phyloP scores from a whole-genome alignment of 2,329 filamentous ascomycete species.

The Cordyceps farinosa region DNA sequence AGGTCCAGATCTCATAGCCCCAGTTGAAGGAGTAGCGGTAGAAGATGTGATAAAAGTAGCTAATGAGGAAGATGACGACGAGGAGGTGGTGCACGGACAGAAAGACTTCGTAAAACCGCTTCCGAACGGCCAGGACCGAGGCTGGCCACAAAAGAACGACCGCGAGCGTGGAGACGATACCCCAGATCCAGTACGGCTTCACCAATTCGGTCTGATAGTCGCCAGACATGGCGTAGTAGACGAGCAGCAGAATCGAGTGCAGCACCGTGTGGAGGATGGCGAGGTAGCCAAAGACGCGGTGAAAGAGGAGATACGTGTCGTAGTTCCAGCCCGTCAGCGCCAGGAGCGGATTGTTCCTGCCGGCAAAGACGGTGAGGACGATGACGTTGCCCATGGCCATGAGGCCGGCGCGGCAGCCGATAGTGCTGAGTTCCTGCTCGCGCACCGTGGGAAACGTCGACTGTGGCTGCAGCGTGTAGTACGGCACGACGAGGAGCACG shows the following conservation, averaged over 20 bases:
- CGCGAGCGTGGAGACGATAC: constrained; percentile 31
- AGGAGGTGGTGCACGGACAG: constrained; percentile 32
- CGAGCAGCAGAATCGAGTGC: constrained; percentile 33
- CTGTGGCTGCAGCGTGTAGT: constrained; percentile 28
- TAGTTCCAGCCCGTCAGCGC: constrained; percentile 36
- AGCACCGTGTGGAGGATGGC: constrained; percentile 76
- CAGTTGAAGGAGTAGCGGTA: constrained; percentile 33
- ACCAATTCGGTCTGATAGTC: constrained; percentile 26
- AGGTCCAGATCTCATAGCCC: constrained; percentile 38
- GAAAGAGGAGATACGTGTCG: constrained; percentile 34
- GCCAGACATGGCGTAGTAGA: constrained; percentile 26
- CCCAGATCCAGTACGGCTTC: constrained; percentile 34
- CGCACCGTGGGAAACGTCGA: constrained; percentile 25
- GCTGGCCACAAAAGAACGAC: constrained; percentile 26
- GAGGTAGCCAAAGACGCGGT: constrained; percentile 51
- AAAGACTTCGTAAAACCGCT: constrained; percentile 34
- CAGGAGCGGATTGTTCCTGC: constrained; percentile 35
- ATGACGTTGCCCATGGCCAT: constrained; percentile 34
- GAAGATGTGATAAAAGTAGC: constrained; percentile 36
- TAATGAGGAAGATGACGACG: constrained; percentile 31
- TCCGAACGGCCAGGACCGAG: constrained; percentile 28
- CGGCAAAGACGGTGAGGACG: constrained; percentile 32
- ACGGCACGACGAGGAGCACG: constrained; percentile 31
- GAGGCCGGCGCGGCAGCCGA: constrained; percentile 35
- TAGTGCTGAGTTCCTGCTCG: constrained; percentile 29